Evolutionary conservation across 1,284 basidiomycete species (phyloP).

Genomic region (Kalmanozyma brasiliensis): DNA sequence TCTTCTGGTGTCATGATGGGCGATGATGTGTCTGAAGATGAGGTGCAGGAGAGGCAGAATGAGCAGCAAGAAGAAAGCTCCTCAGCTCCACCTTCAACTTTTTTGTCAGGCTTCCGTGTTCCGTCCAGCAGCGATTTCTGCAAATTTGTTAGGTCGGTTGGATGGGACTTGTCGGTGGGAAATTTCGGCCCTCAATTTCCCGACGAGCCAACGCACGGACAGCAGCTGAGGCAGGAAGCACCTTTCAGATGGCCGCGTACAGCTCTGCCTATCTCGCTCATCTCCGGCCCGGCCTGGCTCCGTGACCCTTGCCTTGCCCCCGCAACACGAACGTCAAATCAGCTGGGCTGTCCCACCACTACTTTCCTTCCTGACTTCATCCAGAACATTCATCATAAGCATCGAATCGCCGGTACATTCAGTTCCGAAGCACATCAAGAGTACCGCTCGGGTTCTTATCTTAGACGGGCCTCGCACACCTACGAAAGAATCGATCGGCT

Average conservation of each 20-base stretch:
- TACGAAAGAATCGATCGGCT: background rate
- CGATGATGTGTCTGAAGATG: background rate
- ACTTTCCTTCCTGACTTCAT: background rate
- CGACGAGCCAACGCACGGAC: slow-evolving; percentile 29
- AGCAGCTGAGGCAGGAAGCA: slow-evolving; percentile 17
- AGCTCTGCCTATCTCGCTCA: slow-evolving; percentile 26
- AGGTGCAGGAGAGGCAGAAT: background rate
- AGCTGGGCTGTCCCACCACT: background rate
- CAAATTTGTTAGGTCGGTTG: background rate
- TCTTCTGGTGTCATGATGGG: slow-evolving; percentile 75
- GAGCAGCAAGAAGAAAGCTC: slow-evolving; percentile 69
- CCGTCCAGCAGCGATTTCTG: background rate
- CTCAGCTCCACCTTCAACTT: slow-evolving; percentile 70
- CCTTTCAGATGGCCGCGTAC: slow-evolving; percentile 3
- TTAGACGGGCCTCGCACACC: too few species aligned
- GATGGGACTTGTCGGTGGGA: too few species aligned
- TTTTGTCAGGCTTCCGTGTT: slow-evolving; percentile 7
- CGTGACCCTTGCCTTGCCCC: background rate
- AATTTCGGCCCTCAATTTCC: slow-evolving; percentile 14
- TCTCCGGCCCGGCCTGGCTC: slow-evolving; percentile 26
- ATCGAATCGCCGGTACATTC: too few species aligned
- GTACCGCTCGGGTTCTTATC: too few species aligned
- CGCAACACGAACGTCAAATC: background rate
- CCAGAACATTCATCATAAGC: too few species aligned
- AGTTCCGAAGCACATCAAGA: too few species aligned